Base-by-base conservation (phyloP, 345 rosid genomes). In the Anacardium occidentale region DNA sequence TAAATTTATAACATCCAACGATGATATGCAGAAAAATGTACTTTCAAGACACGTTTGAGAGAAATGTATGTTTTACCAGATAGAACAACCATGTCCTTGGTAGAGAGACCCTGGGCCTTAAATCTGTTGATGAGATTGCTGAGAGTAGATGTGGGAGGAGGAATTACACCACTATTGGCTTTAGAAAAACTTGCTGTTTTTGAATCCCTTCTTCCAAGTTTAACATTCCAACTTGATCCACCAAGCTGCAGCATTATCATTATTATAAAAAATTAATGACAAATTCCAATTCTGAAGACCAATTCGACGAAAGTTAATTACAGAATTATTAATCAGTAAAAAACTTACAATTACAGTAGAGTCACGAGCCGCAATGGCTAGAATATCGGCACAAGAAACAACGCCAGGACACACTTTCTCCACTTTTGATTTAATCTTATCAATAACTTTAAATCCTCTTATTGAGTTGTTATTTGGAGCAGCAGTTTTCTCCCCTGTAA, bases 201-300 rank as follows among this genome's bases (percentile, higher is more conserved):
- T 2, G 97, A 80, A 78, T 92, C 97, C 66, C 96, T 69, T 77
- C 97, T 90, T 72, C 96, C 97, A 10, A 92, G 84, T 66, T 89
- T 90, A 32, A 90, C 94, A 18, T 77, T 22, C 96, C 98, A 92
- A 2, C 32, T 6, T 0, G 94, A 91, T 0, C 96, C 94, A 63
- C 94, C 94, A 3, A 90, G 83, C 94, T 92, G 72, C 64, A 66
- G 14, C 3, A 40, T 1, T n/a, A n/a, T 15, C n/a, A 59, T 14
- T 12, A 59, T 15, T 50, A 58, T 6, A 10, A 20, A 18, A 65
- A 20, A 25, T 13, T 2, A 50, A 50, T 12, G 18, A 50, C 18
- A 15, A n/a, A 29, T 34, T 34, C 5, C 40, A 34, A 34, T 2
- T 34, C 40, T 34, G 40, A 34, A 34, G 40, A 34, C 40, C 40